Evolutionary conservation across 305 asterid species (phyloP), one percentile per base, ranked within the genome.

Genomic region (Fraxinus dipetala): DNA sequence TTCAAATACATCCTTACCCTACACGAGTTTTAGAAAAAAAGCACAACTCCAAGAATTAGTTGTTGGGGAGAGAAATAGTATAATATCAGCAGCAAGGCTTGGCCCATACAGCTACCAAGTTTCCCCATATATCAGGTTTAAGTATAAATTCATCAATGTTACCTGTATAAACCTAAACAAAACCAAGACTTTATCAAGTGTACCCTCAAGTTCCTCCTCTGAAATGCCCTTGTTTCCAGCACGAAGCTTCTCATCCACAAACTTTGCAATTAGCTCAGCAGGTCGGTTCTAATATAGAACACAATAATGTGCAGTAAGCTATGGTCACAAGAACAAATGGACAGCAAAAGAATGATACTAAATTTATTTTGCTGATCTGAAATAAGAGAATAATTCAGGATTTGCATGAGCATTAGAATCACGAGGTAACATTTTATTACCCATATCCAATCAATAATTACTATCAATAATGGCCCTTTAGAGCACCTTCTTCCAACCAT

Each of bases 121-220:
- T 28, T 6, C 14, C 67, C 79, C 5, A 63, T 22, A 24, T 9
- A 65, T 26, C 38, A 45, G 31, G n/a, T 43, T 26, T 43, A 32
- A 43, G 18, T 40, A 43, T 9, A 28, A 6, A 48, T 30, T 13
- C 76, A 76, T 43, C 43, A 38, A 26, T 43, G 7, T 79, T 89
- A 92, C 99, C 97, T 94, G 98, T 84, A 96, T 95, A 89, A 87
- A 94, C 88, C 98, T 91, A 90, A 96, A 96, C 82, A 96, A 88
- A 77, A 93, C 93, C 92, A 96, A 86, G 81, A 95, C 98, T 89
- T 91, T 96, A 83, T 96, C 98, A 67, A 96, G 93, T 80, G 94
- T 94, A 72, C 97, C 93, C 94, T 96, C 99, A 87, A 96, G 87
- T 83, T 94, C 99, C 91, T 96, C 99, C 90, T 96, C 98, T 43